Evolutionary conservation across 495 filamentous ascomycete species (phyloP), one percentile per base, ranked within the genome.

Genomic region (Hypoxylon trugodes): DNA sequence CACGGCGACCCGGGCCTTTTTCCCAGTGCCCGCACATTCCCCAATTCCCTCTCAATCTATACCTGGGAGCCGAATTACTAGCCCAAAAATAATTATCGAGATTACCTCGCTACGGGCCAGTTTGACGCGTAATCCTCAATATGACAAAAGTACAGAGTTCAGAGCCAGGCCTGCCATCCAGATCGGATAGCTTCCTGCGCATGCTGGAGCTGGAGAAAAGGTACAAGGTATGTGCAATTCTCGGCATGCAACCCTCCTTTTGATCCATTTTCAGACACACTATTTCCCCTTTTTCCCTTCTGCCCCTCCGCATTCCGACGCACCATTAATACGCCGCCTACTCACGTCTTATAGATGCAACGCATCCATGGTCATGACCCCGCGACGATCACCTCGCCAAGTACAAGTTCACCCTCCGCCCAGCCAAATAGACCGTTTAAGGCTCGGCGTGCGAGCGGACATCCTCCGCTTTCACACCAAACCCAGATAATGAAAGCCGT

Each of bases 171-270:
- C 63, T 70, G 30, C 69, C 72, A 10, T 59, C 74, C 22, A 74
- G 76, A 63, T 65, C 74, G 61, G 74, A 71, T 64, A 81, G 74
- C 59, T 78, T 83, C 40, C 73, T 79, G 56, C 70, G 69, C 24
- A 80, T 84, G 81, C 68, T 82, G 43, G 80, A 83, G 63, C 69
- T 83, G 52, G 82, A 83, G 65, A 79, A 78, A 58, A 74, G 72
- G 69, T 74, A 75, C 71, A 82, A 83, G 80, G 82, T 83, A 75
- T 71, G 77, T 69, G n/a, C 36, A 36, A 45, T 59, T 59, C 59
- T 64, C 52, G 67, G 71, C 65, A 75, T 75, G 73, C 66, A 75
- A 77, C 66, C 59, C 59, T 70, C 62, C 64, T 61, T 61, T 35
- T 24, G 30, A 33, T 15, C 69, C 62, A 45, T 61, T 64, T 59